Percentiles rank a stretch among this genome's conserved stretches.
These are phyloP conservation scores for Colletotrichum sp. DNA, from an alignment of 2,329 filamentous ascomycete species.

Conservation along the genomic window DNA sequence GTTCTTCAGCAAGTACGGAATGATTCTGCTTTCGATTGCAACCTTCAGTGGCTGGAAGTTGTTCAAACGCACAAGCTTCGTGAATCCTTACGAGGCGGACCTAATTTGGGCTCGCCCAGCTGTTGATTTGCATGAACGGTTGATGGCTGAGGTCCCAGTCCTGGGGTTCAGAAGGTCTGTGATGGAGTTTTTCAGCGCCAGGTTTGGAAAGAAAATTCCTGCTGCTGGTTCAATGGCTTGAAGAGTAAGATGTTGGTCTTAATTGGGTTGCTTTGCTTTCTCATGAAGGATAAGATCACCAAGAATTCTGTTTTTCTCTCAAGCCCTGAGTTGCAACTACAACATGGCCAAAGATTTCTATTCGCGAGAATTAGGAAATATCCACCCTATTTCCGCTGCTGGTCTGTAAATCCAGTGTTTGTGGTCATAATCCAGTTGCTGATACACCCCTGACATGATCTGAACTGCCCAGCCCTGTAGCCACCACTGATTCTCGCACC, in stretches of 20 bases:
- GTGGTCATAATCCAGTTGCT: neutral
- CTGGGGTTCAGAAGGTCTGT: neutral
- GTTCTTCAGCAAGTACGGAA: neutral
- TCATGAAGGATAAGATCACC: neutral
- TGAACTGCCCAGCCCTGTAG: constrained; percentile 1
- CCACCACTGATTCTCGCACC: constrained; percentile 7
- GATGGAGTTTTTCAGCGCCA: neutral
- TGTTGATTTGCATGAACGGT: neutral
- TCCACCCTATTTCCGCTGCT: constrained; percentile 6
- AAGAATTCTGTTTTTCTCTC: neutral
- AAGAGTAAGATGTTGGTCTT: neutral
- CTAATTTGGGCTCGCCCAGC: neutral
- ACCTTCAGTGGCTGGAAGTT: neutral
- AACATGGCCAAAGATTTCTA: neutral
- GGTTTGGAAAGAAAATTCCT: neutral
- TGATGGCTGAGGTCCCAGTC: neutral
- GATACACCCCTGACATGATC: neutral
- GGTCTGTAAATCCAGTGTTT: neutral
- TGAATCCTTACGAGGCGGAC: neutral
- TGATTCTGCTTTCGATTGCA: neutral
- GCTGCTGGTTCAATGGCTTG: neutral
- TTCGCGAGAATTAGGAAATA: neutral
- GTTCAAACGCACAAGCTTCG: neutral
- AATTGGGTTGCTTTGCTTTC: neutral
- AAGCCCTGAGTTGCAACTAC: neutral